Percentiles rank a stretch among this genome's conserved stretches.
These are phyloP conservation scores for Geum urbanum DNA, from an alignment of 306 rosid genomes.

Conservation along the genomic window DNA sequence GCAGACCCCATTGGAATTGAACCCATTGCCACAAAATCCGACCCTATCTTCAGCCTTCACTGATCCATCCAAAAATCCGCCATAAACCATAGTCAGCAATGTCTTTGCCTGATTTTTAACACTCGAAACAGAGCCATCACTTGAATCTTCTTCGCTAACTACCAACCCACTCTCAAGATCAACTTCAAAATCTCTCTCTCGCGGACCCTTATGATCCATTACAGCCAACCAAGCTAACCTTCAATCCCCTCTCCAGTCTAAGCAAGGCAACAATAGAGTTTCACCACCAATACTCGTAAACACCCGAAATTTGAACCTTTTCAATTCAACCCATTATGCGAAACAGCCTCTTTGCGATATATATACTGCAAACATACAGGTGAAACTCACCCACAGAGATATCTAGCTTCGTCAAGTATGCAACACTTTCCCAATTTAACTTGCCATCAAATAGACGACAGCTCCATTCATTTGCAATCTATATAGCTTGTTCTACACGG, in stretches of 20 bases:
- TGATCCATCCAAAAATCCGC: constrained; percentile 45
- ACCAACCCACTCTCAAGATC: constrained; percentile 65
- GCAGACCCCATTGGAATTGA: constrained; percentile 31
- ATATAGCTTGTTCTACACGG: constrained; percentile 20
- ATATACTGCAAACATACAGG: constrained; percentile 8
- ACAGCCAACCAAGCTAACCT: constrained; percentile 24
- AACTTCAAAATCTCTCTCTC: constrained; percentile 43
- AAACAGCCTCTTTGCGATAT: constrained; percentile 18
- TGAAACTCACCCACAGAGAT: constrained; percentile 16
- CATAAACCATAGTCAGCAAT: constrained; percentile 36
- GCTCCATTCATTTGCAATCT: constrained; percentile 16
- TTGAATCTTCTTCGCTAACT: constrained; percentile 56
- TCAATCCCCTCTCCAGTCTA: constrained; percentile 10
- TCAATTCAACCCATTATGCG: constrained; percentile 34
- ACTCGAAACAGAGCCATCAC: constrained; percentile 32
- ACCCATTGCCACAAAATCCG: constrained; percentile 34
- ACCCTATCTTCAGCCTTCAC: constrained; percentile 38
- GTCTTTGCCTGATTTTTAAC: constrained; percentile 37
- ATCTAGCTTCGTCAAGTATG: constrained; percentile 27
- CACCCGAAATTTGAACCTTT: background rate
- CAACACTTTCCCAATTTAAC: constrained; percentile 22
- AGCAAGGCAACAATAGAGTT: constrained; percentile 17
- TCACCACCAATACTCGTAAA: constrained; percentile 10
- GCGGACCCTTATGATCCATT: constrained; percentile 48
- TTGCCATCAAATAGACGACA: constrained; percentile 23